These are phyloP conservation scores for Aspergillus ochraceus DNA, from an alignment of 2,329 filamentous ascomycete genomes.

Conservation along the genomic window DNA sequence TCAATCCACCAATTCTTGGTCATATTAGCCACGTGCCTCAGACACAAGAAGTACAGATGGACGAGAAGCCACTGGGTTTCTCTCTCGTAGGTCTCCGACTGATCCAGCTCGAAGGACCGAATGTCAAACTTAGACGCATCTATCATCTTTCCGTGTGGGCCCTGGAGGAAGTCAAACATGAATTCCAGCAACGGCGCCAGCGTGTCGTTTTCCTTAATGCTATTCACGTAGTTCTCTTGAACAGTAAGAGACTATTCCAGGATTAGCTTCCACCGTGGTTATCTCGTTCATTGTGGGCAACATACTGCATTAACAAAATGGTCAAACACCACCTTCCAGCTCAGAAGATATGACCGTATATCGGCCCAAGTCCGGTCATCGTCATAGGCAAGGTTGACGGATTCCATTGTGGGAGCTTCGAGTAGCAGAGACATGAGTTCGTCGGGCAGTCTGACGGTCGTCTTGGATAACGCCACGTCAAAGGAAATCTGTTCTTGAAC, in stretches of 20 bases:
- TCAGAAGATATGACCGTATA: constrained; percentile 78
- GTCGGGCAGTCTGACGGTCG: constrained; percentile 69
- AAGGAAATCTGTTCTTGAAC: constrained; percentile 80
- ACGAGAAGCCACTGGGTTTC: constrained; percentile 81
- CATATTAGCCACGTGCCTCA: constrained; percentile 74
- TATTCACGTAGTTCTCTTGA: constrained; percentile 74
- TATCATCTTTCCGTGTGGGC: constrained; percentile 70
- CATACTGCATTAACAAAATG: constrained; percentile 69
- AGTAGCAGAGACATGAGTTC: constrained; percentile 82
- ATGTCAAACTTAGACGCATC: constrained; percentile 71
- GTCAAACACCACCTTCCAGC: constrained; percentile 89
- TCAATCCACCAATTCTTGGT: constrained; percentile 84
- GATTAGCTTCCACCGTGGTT: constrained; percentile 25
- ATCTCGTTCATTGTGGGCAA: background rate
- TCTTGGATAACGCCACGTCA: constrained; percentile 60
- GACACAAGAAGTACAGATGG: constrained; percentile 79
- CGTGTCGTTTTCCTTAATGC: constrained; percentile 72
- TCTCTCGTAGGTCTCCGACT: constrained; percentile 67
- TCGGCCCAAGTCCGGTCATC: constrained; percentile 65
- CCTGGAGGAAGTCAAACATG: constrained; percentile 80
- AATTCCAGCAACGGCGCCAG: constrained; percentile 72
- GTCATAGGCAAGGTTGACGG: constrained; percentile 65
- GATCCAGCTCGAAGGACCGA: constrained; percentile 57
- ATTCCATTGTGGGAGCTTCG: constrained; percentile 71
- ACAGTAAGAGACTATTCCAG: constrained; percentile 68